Evolutionary conservation across 768 basidiomycete genomes (phyloP).

Genomic region (Terana coerulea): DNA sequence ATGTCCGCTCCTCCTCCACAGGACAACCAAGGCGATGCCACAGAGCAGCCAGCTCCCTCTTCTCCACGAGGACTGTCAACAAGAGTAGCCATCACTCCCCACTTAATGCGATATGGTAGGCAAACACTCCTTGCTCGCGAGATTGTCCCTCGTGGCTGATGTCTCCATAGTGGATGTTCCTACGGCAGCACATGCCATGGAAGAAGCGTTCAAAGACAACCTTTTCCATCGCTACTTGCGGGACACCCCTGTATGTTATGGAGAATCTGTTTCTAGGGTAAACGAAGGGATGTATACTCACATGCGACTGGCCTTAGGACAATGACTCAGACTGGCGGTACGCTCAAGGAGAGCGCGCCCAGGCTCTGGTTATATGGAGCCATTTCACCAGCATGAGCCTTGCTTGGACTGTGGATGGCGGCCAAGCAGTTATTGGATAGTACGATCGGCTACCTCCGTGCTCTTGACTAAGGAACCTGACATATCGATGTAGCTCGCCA

Average conservation of each 20-base stretch:
- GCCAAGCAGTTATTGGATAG: conserved; percentile 6
- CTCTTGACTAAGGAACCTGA: background rate
- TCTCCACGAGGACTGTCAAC: no score
- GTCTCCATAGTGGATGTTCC: conserved; percentile 6
- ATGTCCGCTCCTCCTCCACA: no score
- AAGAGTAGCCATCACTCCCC: no score
- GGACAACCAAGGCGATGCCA: no score
- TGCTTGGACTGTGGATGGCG: conserved; percentile 10
- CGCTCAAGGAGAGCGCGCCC: no score
- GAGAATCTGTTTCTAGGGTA: background rate
- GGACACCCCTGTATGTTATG: background rate
- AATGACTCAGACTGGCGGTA: no score
- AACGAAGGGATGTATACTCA: background rate
- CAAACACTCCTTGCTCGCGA: no score
- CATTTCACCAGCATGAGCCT: background rate
- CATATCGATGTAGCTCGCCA: background rate
- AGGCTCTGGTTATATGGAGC: background rate
- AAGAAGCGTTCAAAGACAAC: conserved; percentile 3
- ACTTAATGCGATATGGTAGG: no score
- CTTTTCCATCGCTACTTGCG: conserved; percentile 2
- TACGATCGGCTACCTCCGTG: background rate
- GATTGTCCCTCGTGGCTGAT: no score
- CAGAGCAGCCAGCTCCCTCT: no score
- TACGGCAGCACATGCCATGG: background rate
- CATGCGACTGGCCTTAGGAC: background rate